Base-by-base conservation (phyloP, 495 filamentous ascomycete species). In the Aspergillus sclerotioniger region DNA sequence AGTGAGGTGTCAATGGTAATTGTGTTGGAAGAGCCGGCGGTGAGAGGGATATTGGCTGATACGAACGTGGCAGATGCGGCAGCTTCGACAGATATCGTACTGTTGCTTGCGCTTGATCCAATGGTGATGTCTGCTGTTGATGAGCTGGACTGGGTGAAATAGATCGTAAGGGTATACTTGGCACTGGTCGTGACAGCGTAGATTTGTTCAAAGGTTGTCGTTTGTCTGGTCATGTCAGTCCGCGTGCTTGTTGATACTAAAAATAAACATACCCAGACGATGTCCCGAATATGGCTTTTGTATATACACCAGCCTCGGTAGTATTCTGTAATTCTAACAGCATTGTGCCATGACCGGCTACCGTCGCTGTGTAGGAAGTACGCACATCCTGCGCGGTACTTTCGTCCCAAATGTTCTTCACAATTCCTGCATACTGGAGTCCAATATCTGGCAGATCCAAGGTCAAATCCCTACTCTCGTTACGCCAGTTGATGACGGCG, bases 401-500 rank as follows among this genome's bases (percentile, higher is more conserved):
- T 1, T 51, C 64, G 1, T 61, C 68, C 79, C 80, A 82, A 21
- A 81, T 70, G 58, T 82, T 66, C 50, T 71, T 74, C 8, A 78
- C 59, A 5, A 45, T 60, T 0, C 64, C 65, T 0, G 77, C 79
- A 62, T 35, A 56, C 49, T 79, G 70, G 17, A 80, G 48, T 1
- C 76, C 75, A 17, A 77, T 64, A 39, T 73, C 76, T 0, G 75
- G 63, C 1, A 79, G 51, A 52, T 76, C 58, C 15, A 81, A 39
- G 0, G 72, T 73, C 52, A 80, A 62, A 0, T 67, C 70, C 46
- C 76, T 64, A 15, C 66, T 59, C 32, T 69, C 67, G 35, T 73
- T 69, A 16, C 57, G 61, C 77, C 77, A 81, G 54, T 81, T 82
- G 7, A 80, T 68, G 21, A 80, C 32, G 3, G 74, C 76, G 0